These are phyloP conservation scores for Eleusine indica DNA, from an alignment of 176 grass and related monocot species.

Conservation along the genomic window DNA sequence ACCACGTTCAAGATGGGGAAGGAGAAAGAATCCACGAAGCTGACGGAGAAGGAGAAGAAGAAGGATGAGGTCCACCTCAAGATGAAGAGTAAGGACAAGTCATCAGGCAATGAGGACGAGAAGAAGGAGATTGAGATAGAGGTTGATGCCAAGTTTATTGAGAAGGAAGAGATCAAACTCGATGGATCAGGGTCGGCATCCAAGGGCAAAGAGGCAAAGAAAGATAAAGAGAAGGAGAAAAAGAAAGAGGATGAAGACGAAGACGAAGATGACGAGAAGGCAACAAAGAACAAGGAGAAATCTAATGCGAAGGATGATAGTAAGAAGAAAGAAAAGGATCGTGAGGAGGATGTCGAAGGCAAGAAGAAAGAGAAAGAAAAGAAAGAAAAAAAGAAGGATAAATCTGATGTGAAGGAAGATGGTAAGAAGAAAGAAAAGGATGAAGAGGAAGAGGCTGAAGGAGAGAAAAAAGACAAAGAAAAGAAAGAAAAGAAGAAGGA, in stretches of 20 bases:
- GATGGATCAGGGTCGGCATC: neutral
- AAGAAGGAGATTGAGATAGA: slow-evolving; percentile 62
- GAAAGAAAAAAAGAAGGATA: slow-evolving; percentile 24
- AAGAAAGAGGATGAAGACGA: slow-evolving; percentile 15
- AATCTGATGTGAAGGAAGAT: slow-evolving; percentile 34
- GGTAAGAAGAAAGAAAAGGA: slow-evolving; percentile 42
- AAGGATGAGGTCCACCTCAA: slow-evolving; percentile 69
- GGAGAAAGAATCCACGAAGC: slow-evolving; percentile 28
- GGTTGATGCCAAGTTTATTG: slow-evolving; percentile 49
- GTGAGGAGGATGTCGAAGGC: slow-evolving; percentile 18
- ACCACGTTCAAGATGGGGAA: slow-evolving; percentile 48
- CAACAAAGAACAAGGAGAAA: slow-evolving; percentile 12
- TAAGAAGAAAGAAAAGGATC: slow-evolving; percentile 26
- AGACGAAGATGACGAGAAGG: slow-evolving; percentile 11
- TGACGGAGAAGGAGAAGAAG: slow-evolving; percentile 50
- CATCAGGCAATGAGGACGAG: slow-evolving; percentile 27
- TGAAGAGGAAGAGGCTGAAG: slow-evolving; percentile 7
- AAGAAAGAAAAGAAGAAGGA: slow-evolving; percentile 4
- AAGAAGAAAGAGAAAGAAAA: slow-evolving; percentile 31
- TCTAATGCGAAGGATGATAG: neutral
- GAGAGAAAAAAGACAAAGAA: slow-evolving; percentile 26
- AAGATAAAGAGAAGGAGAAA: slow-evolving; percentile 27
- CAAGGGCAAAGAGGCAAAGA: slow-evolving; percentile 34
- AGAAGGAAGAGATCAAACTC: slow-evolving; percentile 58
- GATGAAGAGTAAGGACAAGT: slow-evolving; percentile 65